Evolutionary conservation across 2,329 filamentous ascomycete genomes (phyloP).

Genomic region (Ophiosphaerella korrae): DNA sequence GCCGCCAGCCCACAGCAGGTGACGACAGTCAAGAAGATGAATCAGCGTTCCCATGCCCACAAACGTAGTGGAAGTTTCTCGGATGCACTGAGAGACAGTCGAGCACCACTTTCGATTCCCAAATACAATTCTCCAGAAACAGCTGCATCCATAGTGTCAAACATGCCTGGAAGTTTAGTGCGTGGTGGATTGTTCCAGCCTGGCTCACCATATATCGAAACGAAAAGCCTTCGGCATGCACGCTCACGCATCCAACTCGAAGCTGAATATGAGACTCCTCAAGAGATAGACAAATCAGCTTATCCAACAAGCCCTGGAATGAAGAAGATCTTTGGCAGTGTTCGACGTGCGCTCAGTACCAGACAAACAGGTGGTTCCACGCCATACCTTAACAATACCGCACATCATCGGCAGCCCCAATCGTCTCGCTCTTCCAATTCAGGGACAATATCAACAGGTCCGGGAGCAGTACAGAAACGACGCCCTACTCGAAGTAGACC

Average conservation of each 20-base stretch:
- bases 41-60: slow-evolving; percentile 57
- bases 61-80: slow-evolving; percentile 87
- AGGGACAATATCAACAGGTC: slow-evolving; percentile 24
- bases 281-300: slow-evolving; percentile 31
- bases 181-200: slow-evolving; percentile 85
- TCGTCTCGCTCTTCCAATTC: slow-evolving; percentile 38
- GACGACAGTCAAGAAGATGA: slow-evolving; percentile 30
- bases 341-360: slow-evolving; percentile 79
- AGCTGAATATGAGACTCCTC: neutral
- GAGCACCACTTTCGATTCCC: slow-evolving; percentile 57
- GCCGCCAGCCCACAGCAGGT: slow-evolving; percentile 35
- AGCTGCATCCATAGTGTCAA: slow-evolving; percentile 62
- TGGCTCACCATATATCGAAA: slow-evolving; percentile 77
- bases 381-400: slow-evolving; percentile 25
- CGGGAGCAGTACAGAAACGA: slow-evolving; percentile 41
- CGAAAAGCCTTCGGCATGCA: slow-evolving; percentile 35
- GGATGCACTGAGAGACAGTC: slow-evolving; percentile 77
- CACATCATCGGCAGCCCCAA: slow-evolving; percentile 28
- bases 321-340: slow-evolving; percentile 83
- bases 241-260: slow-evolving; percentile 36
- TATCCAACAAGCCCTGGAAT: slow-evolving; percentile 65
- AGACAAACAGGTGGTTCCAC: slow-evolving; percentile 43
- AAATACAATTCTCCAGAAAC: slow-evolving; percentile 50
- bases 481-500: slow-evolving; percentile 32
- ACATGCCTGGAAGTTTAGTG: slow-evolving; percentile 82